Conservation (phyloP, 2,329 filamentous ascomycete genomes). For the Neofusicoccum parvum region DNA sequence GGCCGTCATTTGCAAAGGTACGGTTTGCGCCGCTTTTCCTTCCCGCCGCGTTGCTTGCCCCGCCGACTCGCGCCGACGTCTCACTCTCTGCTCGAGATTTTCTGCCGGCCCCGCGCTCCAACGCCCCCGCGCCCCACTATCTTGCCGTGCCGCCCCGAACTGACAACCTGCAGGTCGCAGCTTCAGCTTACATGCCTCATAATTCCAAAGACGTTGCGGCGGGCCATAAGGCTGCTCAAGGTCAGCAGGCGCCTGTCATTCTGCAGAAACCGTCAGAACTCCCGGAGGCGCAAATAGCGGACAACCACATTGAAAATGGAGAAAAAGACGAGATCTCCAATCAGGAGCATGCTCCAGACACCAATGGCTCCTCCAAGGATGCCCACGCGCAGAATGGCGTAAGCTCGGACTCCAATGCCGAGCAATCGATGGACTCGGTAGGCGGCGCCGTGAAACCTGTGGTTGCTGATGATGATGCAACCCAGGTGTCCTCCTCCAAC, state of each 20-base stretch:
- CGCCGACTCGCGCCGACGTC: neutral
- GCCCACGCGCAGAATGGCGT: constrained; percentile 18
- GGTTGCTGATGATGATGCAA: constrained; percentile 46
- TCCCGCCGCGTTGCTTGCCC: neutral
- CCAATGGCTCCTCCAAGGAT: constrained; percentile 15
- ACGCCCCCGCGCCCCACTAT: neutral
- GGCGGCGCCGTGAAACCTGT: constrained; percentile 13
- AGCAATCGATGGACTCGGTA: neutral
- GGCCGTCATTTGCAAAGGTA: constrained; percentile 79
- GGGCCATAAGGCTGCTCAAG: constrained; percentile 32
- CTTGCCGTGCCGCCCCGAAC: constrained; percentile 5
- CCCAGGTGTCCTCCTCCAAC: constrained; percentile 55
- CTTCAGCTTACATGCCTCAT: constrained; percentile 40
- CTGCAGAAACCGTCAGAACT: constrained; percentile 24
- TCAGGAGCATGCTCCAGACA: neutral
- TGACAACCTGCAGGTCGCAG: constrained; percentile 41
- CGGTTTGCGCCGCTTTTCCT: constrained; percentile 26
- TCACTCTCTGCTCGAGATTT: neutral
- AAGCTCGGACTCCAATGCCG: constrained; percentile 13
- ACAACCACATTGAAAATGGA: constrained; percentile 4
- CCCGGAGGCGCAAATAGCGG: neutral
- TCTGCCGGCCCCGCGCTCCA: neutral
- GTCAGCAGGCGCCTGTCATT: constrained; percentile 28
- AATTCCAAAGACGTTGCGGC: constrained; percentile 30
- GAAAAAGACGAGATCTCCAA: constrained; percentile 5